Evolutionary conservation across 164 flowering plant species (phyloP).

Genomic region (Annona squamosa): DNA sequence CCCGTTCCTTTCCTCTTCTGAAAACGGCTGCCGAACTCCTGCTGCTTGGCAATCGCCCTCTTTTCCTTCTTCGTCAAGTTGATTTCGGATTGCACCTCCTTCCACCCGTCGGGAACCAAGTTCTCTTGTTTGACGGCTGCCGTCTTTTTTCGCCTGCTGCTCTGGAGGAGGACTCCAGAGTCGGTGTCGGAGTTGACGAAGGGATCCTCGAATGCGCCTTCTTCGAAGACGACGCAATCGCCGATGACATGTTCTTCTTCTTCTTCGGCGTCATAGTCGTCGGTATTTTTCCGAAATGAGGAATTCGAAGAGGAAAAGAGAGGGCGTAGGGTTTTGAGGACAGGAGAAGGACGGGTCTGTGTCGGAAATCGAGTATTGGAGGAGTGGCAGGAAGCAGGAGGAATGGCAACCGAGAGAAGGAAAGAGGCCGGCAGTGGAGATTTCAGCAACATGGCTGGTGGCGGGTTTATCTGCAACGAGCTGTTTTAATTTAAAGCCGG

Average conservation of each 20-base stretch:
- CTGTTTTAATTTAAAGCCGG: too few relatives aligned
- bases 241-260: conserved; percentile 57
- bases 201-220: conserved; percentile 76
- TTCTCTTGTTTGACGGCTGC: conserved; percentile 25
- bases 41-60: conserved; percentile 48
- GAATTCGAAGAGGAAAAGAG: conserved; percentile 17
- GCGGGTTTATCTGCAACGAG: not conserved
- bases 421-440: conserved; percentile 17
- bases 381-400: conserved; percentile 4
- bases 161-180: not conserved
- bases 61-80: conserved; percentile 80
- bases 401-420: conserved; percentile 3
- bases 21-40: conserved; percentile 45
- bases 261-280: conserved; percentile 16
- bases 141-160: conserved; percentile 14
- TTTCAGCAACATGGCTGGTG: conserved; percentile 16
- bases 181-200: conserved; percentile 18
- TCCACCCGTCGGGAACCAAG: conserved; percentile 73
- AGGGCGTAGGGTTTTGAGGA: conserved; percentile 8
- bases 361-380: conserved; percentile 1
- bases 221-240: conserved; percentile 83
- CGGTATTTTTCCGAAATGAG: conserved; percentile 4
- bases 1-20: conserved; percentile 25
- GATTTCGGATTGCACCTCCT: conserved; percentile 44
- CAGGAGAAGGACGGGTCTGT: conserved; percentile 2